A percentile compares a stretch with the other conserved stretches of the same genome.
phyloP scores from a whole-genome alignment of 495 filamentous ascomycete species.

The Penicillium pulvis region DNA sequence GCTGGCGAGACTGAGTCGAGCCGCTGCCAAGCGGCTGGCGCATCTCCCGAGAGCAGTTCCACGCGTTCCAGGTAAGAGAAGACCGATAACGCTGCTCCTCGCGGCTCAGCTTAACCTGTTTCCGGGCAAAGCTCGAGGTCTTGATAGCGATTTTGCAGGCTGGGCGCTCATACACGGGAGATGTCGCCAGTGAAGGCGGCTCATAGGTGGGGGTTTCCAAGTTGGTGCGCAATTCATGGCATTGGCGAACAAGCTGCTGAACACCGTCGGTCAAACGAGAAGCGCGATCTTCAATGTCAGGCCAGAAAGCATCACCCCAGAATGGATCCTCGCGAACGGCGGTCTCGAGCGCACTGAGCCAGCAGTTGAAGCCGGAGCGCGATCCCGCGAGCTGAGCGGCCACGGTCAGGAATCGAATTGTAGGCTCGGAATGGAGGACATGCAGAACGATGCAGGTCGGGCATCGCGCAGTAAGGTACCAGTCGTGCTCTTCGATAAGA shows the following conservation, averaged over 20 bases:
- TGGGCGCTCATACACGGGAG: conserved; percentile 21
- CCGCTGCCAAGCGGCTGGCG: conserved; percentile 24
- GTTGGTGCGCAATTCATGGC: conserved; percentile 46
- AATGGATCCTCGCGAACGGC: conserved; percentile 58
- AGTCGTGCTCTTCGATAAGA: conserved; percentile 58
- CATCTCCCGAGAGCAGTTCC: conserved; percentile 30
- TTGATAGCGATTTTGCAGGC: conserved; percentile 32
- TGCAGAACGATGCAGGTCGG: conserved; percentile 58
- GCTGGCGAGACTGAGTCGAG: conserved; percentile 26
- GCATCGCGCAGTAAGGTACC: conserved; percentile 59
- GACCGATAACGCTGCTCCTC: conserved; percentile 37
- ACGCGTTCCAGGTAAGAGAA: conserved; percentile 26
- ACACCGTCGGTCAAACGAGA: conserved; percentile 52
- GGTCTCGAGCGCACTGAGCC: conserved; percentile 53
- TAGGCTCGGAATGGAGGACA: conserved; percentile 58
- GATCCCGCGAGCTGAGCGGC: conserved; percentile 54
- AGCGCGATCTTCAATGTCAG: conserved; percentile 55
- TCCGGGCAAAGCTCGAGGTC: conserved; percentile 34
- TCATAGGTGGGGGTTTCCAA: conserved; percentile 29
- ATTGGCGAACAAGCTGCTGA: conserved; percentile 56
- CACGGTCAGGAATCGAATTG: conserved; percentile 59
- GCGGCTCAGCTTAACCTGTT: conserved; percentile 34
- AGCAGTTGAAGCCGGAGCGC: conserved; percentile 54
- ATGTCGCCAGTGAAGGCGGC: conserved; percentile 22
- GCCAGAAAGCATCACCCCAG: conserved; percentile 59